These are phyloP conservation scores for Litchi chinensis DNA, from an alignment of 345 rosid genomes.

Conservation along the genomic window DNA sequence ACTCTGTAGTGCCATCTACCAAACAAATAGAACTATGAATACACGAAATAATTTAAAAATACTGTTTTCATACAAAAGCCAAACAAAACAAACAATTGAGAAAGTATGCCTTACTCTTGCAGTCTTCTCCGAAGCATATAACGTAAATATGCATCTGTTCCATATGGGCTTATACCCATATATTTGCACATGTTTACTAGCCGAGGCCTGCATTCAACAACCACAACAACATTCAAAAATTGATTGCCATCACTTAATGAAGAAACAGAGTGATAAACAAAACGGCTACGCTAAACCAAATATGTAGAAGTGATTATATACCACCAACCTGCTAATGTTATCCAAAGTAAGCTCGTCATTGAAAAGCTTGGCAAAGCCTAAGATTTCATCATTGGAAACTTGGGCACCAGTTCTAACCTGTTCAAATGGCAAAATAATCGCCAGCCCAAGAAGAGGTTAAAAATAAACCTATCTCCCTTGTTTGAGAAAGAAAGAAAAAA, in stretches of 20 bases:
- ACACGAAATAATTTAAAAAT: not conserved
- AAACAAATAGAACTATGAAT: not conserved
- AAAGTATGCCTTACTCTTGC: constrained; percentile 63
- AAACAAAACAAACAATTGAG: constrained; percentile 2
- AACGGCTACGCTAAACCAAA: constrained; percentile 12
- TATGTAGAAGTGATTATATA: constrained; percentile 12
- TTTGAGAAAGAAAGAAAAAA: constrained; percentile 1
- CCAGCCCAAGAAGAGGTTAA: not conserved
- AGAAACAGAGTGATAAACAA: constrained; percentile 5
- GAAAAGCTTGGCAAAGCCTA: constrained; percentile 93
- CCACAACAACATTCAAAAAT: constrained; percentile 15
- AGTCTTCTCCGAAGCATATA: constrained; percentile 91
- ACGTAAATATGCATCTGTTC: constrained; percentile 94
- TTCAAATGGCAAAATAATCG: constrained; percentile 23
- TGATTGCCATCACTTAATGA: not conserved
- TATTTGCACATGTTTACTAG: constrained; percentile 96
- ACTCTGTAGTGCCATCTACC: not conserved
- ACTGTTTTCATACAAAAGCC: not conserved
- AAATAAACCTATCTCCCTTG: not conserved
- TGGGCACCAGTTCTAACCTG: constrained; percentile 92
- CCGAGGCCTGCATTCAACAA: constrained; percentile 71
- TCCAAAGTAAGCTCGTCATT: constrained; percentile 96
- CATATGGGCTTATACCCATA: constrained; percentile 95
- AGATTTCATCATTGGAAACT: constrained; percentile 93
- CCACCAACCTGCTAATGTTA: constrained; percentile 84